phyloP scores from a whole-genome alignment of 306 rosid genomes.

The Prunus fruticosa region DNA sequence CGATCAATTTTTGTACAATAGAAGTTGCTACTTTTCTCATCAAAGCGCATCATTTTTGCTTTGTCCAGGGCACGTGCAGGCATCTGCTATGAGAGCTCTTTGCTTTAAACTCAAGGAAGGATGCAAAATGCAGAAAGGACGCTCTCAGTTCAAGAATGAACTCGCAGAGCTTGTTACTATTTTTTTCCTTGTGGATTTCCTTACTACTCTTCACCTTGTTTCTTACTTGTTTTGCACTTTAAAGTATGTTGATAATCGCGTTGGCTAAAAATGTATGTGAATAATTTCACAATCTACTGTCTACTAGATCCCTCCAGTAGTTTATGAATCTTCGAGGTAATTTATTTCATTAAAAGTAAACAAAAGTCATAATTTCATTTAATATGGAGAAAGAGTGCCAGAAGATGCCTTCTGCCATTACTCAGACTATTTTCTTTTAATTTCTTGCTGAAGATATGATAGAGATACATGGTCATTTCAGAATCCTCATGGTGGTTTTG shows the following conservation, averaged over 20 bases:
- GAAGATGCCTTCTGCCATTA: too few relatives aligned
- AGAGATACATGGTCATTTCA: not conserved
- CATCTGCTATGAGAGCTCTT: constrained; percentile 82
- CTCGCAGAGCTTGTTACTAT: too few relatives aligned
- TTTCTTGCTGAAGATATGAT: too few relatives aligned
- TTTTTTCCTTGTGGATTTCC: too few relatives aligned
- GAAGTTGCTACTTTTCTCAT: constrained; percentile 96
- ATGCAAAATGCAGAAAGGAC: constrained; percentile 33
- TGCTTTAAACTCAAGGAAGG: constrained; percentile 83
- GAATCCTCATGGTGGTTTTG: not conserved
- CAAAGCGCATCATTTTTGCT: constrained; percentile 99
- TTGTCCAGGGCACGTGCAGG: constrained; percentile 97
- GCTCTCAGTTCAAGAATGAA: too few relatives aligned
- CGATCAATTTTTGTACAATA: constrained; percentile 99
- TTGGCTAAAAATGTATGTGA: too few relatives aligned
- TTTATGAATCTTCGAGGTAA: not conserved
- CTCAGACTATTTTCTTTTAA: too few relatives aligned
- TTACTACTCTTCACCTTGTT: too few relatives aligned
- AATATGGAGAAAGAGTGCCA: not conserved
- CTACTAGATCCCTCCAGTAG: not conserved
- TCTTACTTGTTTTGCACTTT: too few relatives aligned
- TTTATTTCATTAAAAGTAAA: not conserved
- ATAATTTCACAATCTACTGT: not conserved
- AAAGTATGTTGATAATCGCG: too few relatives aligned
- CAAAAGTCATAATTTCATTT: too few relatives aligned